Base-by-base conservation (phyloP, 306 rosid species). In the Prunus fruticosa region DNA sequence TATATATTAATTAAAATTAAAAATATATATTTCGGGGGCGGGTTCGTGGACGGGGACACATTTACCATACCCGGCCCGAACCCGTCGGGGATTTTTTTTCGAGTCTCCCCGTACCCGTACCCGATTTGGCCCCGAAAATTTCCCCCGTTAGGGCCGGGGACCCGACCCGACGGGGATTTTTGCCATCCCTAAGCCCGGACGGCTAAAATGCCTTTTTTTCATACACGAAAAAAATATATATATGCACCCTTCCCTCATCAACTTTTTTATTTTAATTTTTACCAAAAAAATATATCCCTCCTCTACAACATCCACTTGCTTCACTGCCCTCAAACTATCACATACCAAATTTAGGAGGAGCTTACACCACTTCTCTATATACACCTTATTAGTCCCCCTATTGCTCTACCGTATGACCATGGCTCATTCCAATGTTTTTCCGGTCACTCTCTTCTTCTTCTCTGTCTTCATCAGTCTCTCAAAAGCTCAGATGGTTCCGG, bases 401-500 rank as follows among this genome's bases (percentile, higher is more conserved):
- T 32, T 32, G 38, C 38, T 32, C 6, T 32, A 32, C 7, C 38
- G 5, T 32, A 54, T 54, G 60, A 22, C 41, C 56, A 75, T 71
- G 76, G 75, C 76, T 5, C 4, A 27, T 32, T 2, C 9, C 23
- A 32, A 11, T 11, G 60, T 28, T 60, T 20, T 64, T 57, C 57
- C 57, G 1, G 46, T 1, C 43, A 25, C 11, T 64, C 16, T 23
- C 64, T 70, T 8, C 6, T 75, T 71, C 32, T 53, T 74, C 47
- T 20, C 47, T 20, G 2, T 51, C 11, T 16, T 62, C 62, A 11
- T 74, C 30, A 72, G 49, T 54, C 81, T 73, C 18, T 79, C 83
- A 20, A 54, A 82, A 66, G 88, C 86, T 69, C 78, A 89, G 70
- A 70, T 46, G 80, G 85, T 79, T 71, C 89, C 92, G 0, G 94